These are phyloP conservation scores for Cercospora zeae-maydis DNA, from an alignment of 2,329 filamentous ascomycete genomes.

Conservation along the genomic window DNA sequence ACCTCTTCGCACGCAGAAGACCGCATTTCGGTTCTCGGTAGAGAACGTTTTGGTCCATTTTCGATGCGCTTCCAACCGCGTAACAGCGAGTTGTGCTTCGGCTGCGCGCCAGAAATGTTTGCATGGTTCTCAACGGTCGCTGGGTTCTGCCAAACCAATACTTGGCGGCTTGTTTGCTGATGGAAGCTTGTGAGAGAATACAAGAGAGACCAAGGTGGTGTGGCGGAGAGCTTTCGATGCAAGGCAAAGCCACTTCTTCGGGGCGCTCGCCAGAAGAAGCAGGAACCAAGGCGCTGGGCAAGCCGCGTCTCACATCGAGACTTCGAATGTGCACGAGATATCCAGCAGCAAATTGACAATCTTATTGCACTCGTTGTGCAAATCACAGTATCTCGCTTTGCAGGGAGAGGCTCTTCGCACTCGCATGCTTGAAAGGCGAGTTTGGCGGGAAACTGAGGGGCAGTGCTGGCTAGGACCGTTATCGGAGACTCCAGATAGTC, in stretches of 20 bases:
- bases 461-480: background rate
- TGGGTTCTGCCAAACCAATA: background rate
- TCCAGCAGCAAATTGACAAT: too few species aligned
- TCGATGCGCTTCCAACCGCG: too few species aligned
- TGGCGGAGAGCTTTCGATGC: background rate
- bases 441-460: background rate
- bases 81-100: background rate
- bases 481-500: background rate
- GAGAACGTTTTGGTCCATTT: too few species aligned
- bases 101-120: background rate
- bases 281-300: slow-evolving; percentile 8
- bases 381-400: background rate
- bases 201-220: background rate
- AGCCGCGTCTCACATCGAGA: background rate
- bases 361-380: background rate
- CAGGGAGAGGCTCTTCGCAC: background rate
- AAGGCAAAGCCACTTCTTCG: background rate
- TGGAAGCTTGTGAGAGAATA: background rate
- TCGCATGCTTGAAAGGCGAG: background rate
- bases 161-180: background rate
- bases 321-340: too few species aligned
- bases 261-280: background rate
- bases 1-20: too few species aligned
- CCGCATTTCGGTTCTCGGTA: too few species aligned
- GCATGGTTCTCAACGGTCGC: background rate